Conservation (phyloP, 2,329 filamentous ascomycete genomes). For the Aspergillus oerlinghausenensis region DNA sequence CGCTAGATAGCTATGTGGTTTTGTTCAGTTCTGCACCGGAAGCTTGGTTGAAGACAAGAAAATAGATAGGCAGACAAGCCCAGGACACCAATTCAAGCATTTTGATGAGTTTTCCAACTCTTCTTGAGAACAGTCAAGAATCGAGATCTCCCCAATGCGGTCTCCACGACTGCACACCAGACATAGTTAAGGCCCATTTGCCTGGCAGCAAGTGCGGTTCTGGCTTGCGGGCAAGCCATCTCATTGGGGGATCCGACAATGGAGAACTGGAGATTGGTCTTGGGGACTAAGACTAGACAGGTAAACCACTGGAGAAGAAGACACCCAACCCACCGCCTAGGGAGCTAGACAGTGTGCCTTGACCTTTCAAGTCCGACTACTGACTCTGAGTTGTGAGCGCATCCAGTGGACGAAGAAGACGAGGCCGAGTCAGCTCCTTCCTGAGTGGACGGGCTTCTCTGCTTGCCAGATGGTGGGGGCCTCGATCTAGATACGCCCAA, state of each 20-base stretch:
- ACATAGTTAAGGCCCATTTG: background rate
- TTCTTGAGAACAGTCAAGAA: background rate
- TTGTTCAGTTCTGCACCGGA: background rate
- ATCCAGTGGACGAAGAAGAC: background rate
- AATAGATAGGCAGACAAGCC: background rate
- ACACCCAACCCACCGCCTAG: background rate
- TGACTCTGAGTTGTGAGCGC: background rate
- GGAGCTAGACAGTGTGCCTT: no score
- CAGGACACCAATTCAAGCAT: background rate
- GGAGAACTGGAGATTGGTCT: conserved; percentile 1
- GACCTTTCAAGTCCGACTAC: background rate
- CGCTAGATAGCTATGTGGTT: background rate
- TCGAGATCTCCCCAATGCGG: background rate
- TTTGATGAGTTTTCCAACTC: background rate
- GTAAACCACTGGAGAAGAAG: conserved; percentile 12
- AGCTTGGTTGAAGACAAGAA: background rate
- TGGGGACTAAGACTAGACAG: conserved; percentile 19
- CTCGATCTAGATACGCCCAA: background rate
- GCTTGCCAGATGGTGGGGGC: no score
- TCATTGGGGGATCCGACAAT: conserved; percentile 3
- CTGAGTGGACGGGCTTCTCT: no score
- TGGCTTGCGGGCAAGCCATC: background rate
- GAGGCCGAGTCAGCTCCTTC: background rate
- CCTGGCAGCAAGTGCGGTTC: background rate
- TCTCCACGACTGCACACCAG: background rate